Conservation (phyloP, 192 early-diverging fungal species). For the Linderina pennispora region DNA sequence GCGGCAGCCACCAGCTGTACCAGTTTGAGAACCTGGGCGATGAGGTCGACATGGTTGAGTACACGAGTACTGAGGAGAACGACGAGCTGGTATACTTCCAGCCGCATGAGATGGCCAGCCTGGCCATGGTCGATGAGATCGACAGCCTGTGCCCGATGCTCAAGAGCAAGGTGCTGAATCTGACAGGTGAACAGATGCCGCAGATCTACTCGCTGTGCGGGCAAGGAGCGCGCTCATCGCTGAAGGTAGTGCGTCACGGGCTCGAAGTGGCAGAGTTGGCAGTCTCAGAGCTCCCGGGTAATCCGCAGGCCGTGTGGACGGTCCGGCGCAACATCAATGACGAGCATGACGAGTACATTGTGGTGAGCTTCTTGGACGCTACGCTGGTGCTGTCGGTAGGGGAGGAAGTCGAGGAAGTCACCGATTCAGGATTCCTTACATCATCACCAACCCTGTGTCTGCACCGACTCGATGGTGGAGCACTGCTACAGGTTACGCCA, state of each 20-base stretch:
- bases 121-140: slow-evolving; percentile 88
- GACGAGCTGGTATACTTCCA: slow-evolving; percentile 53
- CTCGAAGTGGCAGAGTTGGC: slow-evolving; percentile 90
- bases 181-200: slow-evolving; percentile 87
- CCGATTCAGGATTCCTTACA: slow-evolving; percentile 83
- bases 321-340: slow-evolving; percentile 42
- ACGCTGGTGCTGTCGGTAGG: slow-evolving; percentile 91
- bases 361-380: slow-evolving; percentile 88
- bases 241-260: slow-evolving; percentile 88
- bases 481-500: slow-evolving; percentile 86
- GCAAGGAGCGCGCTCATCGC: slow-evolving; percentile 67
- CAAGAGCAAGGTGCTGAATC: slow-evolving; percentile 78
- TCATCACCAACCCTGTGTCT: slow-evolving; percentile 81
- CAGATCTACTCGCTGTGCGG: slow-evolving; percentile 92
- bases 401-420: slow-evolving; percentile 87
- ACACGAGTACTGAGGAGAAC: slow-evolving; percentile 38
- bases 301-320: slow-evolving; percentile 90
- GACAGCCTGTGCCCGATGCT: slow-evolving; percentile 77
- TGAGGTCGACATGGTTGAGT: slow-evolving; percentile 46
- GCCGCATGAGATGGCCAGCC: slow-evolving; percentile 72
- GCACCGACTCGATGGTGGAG: slow-evolving; percentile 78
- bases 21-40: slow-evolving; percentile 94
- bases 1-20: slow-evolving; percentile 90
- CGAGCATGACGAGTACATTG: slow-evolving; percentile 75
- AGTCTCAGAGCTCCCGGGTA: slow-evolving; percentile 86